A percentile compares a stretch with the other conserved stretches of the same genome.
Conservation (phyloP, 1,139 yeast genomes). For the Meyerozyma carpophila region DNA sequence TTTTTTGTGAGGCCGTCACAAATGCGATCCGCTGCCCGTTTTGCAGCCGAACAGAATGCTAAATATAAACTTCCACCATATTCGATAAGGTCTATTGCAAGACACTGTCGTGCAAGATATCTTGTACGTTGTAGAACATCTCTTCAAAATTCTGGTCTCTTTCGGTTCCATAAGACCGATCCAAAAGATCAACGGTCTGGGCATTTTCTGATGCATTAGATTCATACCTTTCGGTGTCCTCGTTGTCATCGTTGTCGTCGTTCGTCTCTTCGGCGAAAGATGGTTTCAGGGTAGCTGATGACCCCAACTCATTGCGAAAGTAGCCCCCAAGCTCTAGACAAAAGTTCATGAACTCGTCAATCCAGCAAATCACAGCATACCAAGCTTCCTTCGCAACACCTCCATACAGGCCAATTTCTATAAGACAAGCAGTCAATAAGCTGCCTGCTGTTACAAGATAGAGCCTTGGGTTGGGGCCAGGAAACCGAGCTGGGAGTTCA, state of each 20-base stretch:
- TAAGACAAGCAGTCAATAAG: conserved; percentile 55
- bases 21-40: background rate
- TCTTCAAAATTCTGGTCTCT: background rate
- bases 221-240: background rate
- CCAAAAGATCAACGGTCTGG: background rate
- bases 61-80: background rate
- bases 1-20: background rate
- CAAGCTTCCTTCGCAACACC: conserved; percentile 67
- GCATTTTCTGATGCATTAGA: background rate
- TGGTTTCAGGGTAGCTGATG: background rate
- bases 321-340: conserved; percentile 1
- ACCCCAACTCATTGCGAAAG: background rate
- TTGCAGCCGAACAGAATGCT: background rate
- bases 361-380: conserved; percentile 79
- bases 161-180: background rate
- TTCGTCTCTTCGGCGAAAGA: background rate
- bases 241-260: background rate
- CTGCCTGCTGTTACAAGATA: conserved; percentile 53
- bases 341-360: conserved; percentile 45
- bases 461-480: conserved; percentile 48
- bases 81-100: background rate
- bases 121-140: background rate
- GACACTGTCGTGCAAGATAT: background rate
- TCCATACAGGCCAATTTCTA: conserved; percentile 57
- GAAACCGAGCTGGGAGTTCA: conserved; percentile 43